Evolutionary conservation across 257 asterid genomes (phyloP).

Genomic region (Gentiana dahurica): DNA sequence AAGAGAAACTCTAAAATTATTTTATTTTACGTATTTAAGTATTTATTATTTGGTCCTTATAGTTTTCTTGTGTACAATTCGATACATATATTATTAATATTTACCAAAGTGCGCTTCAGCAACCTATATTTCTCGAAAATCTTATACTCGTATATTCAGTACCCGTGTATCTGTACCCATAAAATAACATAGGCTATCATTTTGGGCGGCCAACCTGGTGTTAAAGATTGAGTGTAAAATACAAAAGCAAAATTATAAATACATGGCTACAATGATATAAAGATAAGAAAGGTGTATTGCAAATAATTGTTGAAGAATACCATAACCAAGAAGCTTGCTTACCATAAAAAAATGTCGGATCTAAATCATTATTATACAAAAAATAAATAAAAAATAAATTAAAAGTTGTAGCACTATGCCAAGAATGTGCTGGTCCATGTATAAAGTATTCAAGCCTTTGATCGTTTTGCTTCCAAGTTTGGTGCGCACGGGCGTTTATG

Average conservation of each 20-base stretch:
- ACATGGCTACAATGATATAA: slow-evolving; percentile 12
- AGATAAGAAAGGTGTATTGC: not conserved
- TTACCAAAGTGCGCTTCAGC: too few species aligned
- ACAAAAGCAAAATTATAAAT: slow-evolving; percentile 18
- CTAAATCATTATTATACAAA: slow-evolving; percentile 1
- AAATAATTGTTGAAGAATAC: slow-evolving; percentile 20
- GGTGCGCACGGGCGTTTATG: not conserved
- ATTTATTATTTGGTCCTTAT: too few species aligned
- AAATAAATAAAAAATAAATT: not conserved
- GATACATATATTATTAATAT: too few species aligned
- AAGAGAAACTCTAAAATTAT: too few species aligned
- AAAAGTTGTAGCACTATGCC: not conserved
- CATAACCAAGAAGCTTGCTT: slow-evolving; percentile 13
- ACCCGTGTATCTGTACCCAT: too few species aligned
- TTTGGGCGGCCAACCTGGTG: too few species aligned
- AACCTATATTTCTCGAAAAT: too few species aligned
- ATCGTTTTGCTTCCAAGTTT: not conserved
- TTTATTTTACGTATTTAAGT: too few species aligned
- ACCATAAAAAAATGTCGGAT: not conserved
- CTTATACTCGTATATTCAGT: too few species aligned
- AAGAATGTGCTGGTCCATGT: not conserved
- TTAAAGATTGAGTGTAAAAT: slow-evolving; percentile 12
- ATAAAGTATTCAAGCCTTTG: not conserved
- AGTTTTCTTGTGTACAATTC: too few species aligned
- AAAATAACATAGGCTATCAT: too few species aligned